Evolutionary conservation across 257 asterid genomes (phyloP).

Genomic region (Nyctanthes arbortristis): DNA sequence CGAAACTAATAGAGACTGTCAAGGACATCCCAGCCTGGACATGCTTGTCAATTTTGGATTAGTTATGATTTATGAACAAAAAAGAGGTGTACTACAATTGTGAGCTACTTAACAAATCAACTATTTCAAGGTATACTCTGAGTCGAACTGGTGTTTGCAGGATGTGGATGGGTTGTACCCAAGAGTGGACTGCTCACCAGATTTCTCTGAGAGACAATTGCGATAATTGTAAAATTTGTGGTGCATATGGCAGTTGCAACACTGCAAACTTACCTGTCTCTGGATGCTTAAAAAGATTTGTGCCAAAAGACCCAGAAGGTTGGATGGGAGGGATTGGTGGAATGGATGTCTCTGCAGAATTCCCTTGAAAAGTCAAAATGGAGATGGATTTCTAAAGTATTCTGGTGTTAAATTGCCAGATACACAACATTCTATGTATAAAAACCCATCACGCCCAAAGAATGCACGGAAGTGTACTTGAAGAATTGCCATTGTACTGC

Average conservation of each 20-base stretch:
- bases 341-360: slow-evolving; percentile 27
- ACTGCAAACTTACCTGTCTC: slow-evolving; percentile 25
- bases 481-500: slow-evolving; percentile 42
- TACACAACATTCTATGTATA: slow-evolving; percentile 22
- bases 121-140: slow-evolving; percentile 23
- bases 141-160: not conserved
- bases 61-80: slow-evolving; percentile 9
- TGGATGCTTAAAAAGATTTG: slow-evolving; percentile 33
- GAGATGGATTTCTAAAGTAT: slow-evolving; percentile 27
- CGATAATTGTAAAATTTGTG: slow-evolving; percentile 32
- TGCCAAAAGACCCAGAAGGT: slow-evolving; percentile 8
- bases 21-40: no score
- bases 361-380: slow-evolving; percentile 26
- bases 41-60: not conserved
- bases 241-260: slow-evolving; percentile 32
- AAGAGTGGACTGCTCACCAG: slow-evolving; percentile 21
- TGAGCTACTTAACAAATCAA: slow-evolving; percentile 24
- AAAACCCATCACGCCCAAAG: slow-evolving; percentile 17
- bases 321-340: slow-evolving; percentile 27
- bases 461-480: slow-evolving; percentile 29
- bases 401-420: slow-evolving; percentile 35
- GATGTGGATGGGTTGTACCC: slow-evolving; percentile 18
- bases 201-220: slow-evolving; percentile 29
- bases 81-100: slow-evolving; percentile 32
- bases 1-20: no score